A percentile compares a stretch with the other conserved stretches of the same genome.
Conservation (phyloP, 2,329 filamentous ascomycete genomes). For the Penicillium sp. region DNA sequence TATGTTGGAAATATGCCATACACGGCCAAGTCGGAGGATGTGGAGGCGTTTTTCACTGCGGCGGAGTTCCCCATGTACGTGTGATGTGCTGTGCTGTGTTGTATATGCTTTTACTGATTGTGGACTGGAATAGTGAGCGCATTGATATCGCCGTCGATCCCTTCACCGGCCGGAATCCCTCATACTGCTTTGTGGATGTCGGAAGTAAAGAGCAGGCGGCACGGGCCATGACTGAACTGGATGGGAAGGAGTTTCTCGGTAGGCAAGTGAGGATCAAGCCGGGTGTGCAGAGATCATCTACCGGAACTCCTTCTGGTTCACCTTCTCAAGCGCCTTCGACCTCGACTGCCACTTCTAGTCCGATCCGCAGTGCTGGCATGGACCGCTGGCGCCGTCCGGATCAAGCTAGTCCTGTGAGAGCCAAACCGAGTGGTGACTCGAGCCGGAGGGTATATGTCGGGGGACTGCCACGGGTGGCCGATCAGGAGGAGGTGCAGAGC, state of each 20-base stretch:
- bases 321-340: conserved; percentile 17
- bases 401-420: conserved; percentile 36
- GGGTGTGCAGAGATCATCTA: conserved; percentile 60
- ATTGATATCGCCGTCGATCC: conserved; percentile 72
- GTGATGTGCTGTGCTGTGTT: not conserved
- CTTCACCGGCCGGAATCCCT: conserved; percentile 70
- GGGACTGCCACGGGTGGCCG: conserved; percentile 49
- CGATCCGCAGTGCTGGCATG: conserved; percentile 24
- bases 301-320: not conserved
- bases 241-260: conserved; percentile 59
- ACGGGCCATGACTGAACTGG: conserved; percentile 60
- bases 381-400: conserved; percentile 51
- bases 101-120: not conserved
- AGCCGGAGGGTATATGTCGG: conserved; percentile 53
- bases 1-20: conserved; percentile 62
- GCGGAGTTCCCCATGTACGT: conserved; percentile 43
- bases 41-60: conserved; percentile 53
- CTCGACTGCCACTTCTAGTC: not conserved
- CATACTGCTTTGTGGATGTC: conserved; percentile 76
- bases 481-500: conserved; percentile 46
- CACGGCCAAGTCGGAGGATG: conserved; percentile 56
- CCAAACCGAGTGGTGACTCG: conserved; percentile 35
- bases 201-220: conserved; percentile 60
- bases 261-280: conserved; percentile 68
- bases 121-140: conserved; percentile 48